Base-by-base conservation (phyloP, 2,329 filamentous ascomycete species). In the Colletotrichum musae region DNA sequence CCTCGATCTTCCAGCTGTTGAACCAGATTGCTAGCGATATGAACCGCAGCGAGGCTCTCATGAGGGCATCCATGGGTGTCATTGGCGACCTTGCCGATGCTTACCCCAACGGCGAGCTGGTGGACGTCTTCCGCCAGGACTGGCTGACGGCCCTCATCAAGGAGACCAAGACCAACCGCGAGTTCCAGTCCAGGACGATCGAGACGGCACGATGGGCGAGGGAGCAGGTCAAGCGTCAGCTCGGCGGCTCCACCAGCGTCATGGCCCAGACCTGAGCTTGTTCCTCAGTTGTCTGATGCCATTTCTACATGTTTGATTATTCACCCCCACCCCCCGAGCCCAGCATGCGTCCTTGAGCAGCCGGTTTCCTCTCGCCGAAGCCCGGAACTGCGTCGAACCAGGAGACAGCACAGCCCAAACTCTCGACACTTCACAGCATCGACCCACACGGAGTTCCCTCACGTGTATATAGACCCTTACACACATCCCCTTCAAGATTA, bases 151-250 rank as follows among this genome's bases (percentile, higher is more conserved):
- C 87, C 32, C 92, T 99, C 86, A 95, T 98, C 77, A 95, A 95
- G 83, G 95, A 98, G 80, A 95, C 94, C 54, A 93, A 95, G 77
- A 88, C 90, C 68, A 98, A 96, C 86, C 92, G 93, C 74, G 95
- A 98, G 54, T 98, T 93, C 84, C 88, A 91, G 74, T 78, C 88
- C 32, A 93, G 95, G 72, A 99, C 96, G 4, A 92, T 96, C 73
- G 94, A 98, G 73, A 98, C 96, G 54, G 96, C 96, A 78, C 93
- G 95, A 76, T 99, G 96, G 96, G 95, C 96, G 72, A 92, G 95
- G 70, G 96, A 98, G 83, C 94, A 98, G 80, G 95, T 98, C 80
- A 98, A 98, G 88, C 93, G 94, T 76, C 96, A 99, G 82, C 83
- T 91, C 60, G 87, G 88, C 68, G 88, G 88, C 72, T 77, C 80